Percentiles rank a stretch among this genome's conserved stretches.
Conservation (phyloP, 805 yeast species). For the Saccharomycopsis fibuligera region DNA sequence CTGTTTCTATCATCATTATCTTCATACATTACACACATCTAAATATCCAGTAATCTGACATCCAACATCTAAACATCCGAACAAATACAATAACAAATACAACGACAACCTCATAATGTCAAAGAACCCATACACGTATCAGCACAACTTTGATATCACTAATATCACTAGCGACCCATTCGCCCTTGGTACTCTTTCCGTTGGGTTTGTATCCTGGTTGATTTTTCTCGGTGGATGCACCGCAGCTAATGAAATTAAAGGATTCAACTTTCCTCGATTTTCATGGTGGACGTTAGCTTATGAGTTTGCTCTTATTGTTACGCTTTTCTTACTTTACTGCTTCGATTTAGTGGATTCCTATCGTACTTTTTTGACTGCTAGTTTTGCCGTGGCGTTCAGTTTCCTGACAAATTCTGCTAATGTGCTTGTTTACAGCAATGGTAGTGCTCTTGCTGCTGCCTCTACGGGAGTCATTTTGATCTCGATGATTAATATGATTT, state of each 20-base stretch:
- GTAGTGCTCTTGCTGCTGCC: conserved; percentile 71
- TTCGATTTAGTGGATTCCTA: conserved; percentile 63
- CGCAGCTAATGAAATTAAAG: conserved; percentile 30
- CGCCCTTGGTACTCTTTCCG: conserved; percentile 72
- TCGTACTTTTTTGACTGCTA: conserved; percentile 39
- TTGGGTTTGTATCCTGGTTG: conserved; percentile 77
- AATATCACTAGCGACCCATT: conserved; percentile 78
- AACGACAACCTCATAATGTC: conserved; percentile 8
- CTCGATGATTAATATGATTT: conserved; percentile 73
- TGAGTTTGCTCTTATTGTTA: conserved; percentile 54
- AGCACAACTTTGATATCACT: conserved; percentile 32
- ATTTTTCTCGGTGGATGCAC: conserved; percentile 85
- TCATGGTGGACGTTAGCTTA: conserved; percentile 97
- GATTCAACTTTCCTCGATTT: conserved; percentile 59
- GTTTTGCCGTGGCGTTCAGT: conserved; percentile 61
- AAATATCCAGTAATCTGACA: too few relatives aligned
- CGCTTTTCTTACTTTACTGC: conserved; percentile 48
- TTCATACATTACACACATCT: not conserved
- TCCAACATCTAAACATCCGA: too few relatives aligned
- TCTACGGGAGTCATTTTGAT: conserved; percentile 87
- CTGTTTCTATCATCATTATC: not conserved
- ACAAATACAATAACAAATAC: too few relatives aligned
- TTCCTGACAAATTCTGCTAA: conserved; percentile 84
- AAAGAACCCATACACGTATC: conserved; percentile 21
- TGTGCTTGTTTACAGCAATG: conserved; percentile 61